These are phyloP conservation scores for Adansonia gregorii DNA, from an alignment of 441 rosid species.

Conservation along the genomic window DNA sequence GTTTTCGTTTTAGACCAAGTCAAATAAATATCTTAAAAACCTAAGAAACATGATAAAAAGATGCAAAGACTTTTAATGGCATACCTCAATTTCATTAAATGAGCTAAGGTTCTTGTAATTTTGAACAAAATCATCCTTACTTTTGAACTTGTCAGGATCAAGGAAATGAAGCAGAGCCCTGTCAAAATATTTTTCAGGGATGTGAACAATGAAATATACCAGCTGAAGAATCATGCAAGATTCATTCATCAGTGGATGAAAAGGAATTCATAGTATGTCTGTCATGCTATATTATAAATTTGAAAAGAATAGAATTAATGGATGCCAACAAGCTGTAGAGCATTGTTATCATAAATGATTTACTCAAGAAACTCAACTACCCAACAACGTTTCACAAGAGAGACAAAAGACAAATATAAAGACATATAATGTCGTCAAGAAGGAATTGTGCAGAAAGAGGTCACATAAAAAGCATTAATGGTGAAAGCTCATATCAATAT, in stretches of 20 bases:
- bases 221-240: conserved; percentile 10
- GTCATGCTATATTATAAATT: neutral
- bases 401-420: neutral
- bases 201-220: neutral
- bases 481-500: neutral
- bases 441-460: neutral
- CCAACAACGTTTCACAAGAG: neutral
- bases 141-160: conserved; percentile 89
- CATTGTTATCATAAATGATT: neutral
- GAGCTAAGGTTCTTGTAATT: conserved; percentile 98
- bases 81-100: conserved; percentile 95
- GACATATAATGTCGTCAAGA: neutral
- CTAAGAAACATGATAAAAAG: conserved; percentile 22
- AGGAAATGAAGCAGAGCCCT: conserved; percentile 99
- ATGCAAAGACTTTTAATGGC: conserved; percentile 22
- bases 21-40: conserved; percentile 23
- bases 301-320: neutral
- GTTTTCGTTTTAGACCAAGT: conserved; percentile 25
- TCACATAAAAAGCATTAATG: neutral
- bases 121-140: conserved; percentile 93
- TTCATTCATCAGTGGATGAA: neutral
- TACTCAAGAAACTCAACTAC: neutral
- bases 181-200: conserved; percentile 21
- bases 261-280: neutral
- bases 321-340: neutral